These are phyloP conservation scores for Avena atlantica DNA, from an alignment of 176 grass and related monocot species.

Conservation along the genomic window DNA sequence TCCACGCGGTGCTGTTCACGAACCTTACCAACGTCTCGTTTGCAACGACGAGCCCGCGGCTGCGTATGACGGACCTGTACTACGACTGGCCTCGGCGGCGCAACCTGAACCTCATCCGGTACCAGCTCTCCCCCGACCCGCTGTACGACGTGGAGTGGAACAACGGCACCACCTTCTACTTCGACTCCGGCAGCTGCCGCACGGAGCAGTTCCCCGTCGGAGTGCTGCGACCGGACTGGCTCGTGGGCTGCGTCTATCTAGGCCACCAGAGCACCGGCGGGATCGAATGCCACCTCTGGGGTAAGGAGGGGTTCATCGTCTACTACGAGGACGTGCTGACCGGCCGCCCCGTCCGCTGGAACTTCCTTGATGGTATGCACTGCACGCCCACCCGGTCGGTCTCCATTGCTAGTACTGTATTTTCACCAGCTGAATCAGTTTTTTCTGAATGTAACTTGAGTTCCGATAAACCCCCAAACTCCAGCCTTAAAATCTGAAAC, in stretches of 20 bases:
- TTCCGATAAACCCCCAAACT: too few species aligned
- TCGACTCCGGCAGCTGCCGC: slow-evolving; percentile 62
- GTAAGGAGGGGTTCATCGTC: slow-evolving; percentile 61
- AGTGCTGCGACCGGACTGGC: slow-evolving; percentile 73
- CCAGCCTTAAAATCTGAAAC: too few species aligned
- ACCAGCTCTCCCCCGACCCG: slow-evolving; percentile 59
- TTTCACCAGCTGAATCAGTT: too few species aligned
- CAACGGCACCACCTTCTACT: slow-evolving; percentile 85
- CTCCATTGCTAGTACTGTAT: neutral
- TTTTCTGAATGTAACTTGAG: too few species aligned
- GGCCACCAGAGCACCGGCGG: slow-evolving; percentile 51
- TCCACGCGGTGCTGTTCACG: slow-evolving; percentile 71
- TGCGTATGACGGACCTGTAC: slow-evolving; percentile 57
- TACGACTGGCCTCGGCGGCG: slow-evolving; percentile 82
- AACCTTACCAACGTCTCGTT: slow-evolving; percentile 58
- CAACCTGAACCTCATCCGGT: slow-evolving; percentile 69
- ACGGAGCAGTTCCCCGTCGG: slow-evolving; percentile 62
- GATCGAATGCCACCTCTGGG: slow-evolving; percentile 76
- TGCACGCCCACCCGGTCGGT: neutral
- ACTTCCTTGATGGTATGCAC: slow-evolving; percentile 64
- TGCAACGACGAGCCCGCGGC: slow-evolving; percentile 43
- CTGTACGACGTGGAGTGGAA: slow-evolving; percentile 86
- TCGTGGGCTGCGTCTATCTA: slow-evolving; percentile 58
- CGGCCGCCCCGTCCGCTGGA: slow-evolving; percentile 67
- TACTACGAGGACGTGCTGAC: slow-evolving; percentile 77